phyloP scores from a whole-genome alignment of 768 basidiomycete species.

The Guyanaporus albipodus region DNA sequence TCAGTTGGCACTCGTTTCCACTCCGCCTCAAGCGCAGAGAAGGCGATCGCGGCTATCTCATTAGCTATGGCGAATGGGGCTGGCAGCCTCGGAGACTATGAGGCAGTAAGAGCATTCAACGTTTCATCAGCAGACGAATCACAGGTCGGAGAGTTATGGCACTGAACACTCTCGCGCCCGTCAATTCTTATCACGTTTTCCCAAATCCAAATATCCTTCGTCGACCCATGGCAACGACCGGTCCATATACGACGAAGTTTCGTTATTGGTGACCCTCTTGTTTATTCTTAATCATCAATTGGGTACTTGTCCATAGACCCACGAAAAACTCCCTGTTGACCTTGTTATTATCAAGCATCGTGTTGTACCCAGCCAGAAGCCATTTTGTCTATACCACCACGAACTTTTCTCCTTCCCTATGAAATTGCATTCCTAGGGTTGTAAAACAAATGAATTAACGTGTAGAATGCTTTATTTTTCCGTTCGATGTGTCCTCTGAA shows the following conservation, averaged over 20 bases:
- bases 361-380: slow-evolving; percentile 22
- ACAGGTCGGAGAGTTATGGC: slow-evolving; percentile 60
- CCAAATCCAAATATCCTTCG: slow-evolving; percentile 6
- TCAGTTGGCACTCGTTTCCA: slow-evolving; percentile 3
- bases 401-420: slow-evolving; percentile 6
- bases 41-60: slow-evolving; percentile 54
- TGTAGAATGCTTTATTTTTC: slow-evolving; percentile 16
- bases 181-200: background rate
- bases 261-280: slow-evolving; percentile 11
- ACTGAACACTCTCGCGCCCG: slow-evolving; percentile 24
- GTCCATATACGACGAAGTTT: slow-evolving; percentile 2
- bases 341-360: slow-evolving; percentile 26
- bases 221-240: background rate
- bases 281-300: slow-evolving; percentile 27
- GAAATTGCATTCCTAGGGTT: slow-evolving; percentile 4
- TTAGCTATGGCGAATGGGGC: slow-evolving; percentile 64
- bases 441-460: slow-evolving; percentile 14
- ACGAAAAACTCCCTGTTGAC: slow-evolving; percentile 15
- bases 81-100: slow-evolving; percentile 55
- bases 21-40: slow-evolving; percentile 49
- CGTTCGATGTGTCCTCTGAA: slow-evolving; percentile 18
- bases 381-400: slow-evolving; percentile 25
- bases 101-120: slow-evolving; percentile 41
- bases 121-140: slow-evolving; percentile 35
- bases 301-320: slow-evolving; percentile 18